Evolutionary conservation across 805 yeast species (phyloP), one percentile per base, ranked within the genome.

Genomic region (Kazachstania bromeliacearum): DNA sequence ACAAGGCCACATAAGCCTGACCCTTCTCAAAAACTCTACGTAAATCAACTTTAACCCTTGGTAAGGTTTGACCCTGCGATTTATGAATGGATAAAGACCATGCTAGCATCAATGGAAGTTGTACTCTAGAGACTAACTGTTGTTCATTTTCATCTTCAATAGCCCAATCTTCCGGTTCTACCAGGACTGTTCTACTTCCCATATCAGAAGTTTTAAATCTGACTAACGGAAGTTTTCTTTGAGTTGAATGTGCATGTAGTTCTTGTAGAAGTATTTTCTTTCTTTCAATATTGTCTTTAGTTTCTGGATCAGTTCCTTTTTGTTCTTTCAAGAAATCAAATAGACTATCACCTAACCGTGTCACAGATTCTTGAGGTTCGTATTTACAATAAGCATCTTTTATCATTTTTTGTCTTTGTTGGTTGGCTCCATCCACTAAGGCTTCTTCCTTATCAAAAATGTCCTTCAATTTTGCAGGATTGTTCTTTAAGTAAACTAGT

Each of bases 41-140:
- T 33, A 83, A 57, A 49, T 83, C 88, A 9, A 83, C 85, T 43
- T 72, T 74, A 3, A 83, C 77, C 42, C 84, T 57, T 28, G 73
- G 76, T 31, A 83, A 67, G 0, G 94, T 81, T 60, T 83, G 94
- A 2, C 94, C 94, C 54, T 83, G 94, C 0, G 92, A 75, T 53
- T 83, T 83, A 52, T 83, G 94, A 34, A 83, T 83, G 0, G 92
- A 83, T 46, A 83, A 56, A 0, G 94, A 87, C 92, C 92, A 83
- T 17, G 92, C 77, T 25, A 83, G 59, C 38, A 80, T 63, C 21
- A 83, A 61, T 1, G 94, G 94, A 2, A 81, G 46, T 51, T 83
- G 94, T 0, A 68, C 66, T 48, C 96, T 67, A 2, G 80, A 67
- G 1, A 84, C 95, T 10, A 85, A 46, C 0, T 79, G 73, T 7